Evolutionary conservation across 202 grass and related monocot genomes (phyloP).

Genomic region (Panicum virgatum): DNA sequence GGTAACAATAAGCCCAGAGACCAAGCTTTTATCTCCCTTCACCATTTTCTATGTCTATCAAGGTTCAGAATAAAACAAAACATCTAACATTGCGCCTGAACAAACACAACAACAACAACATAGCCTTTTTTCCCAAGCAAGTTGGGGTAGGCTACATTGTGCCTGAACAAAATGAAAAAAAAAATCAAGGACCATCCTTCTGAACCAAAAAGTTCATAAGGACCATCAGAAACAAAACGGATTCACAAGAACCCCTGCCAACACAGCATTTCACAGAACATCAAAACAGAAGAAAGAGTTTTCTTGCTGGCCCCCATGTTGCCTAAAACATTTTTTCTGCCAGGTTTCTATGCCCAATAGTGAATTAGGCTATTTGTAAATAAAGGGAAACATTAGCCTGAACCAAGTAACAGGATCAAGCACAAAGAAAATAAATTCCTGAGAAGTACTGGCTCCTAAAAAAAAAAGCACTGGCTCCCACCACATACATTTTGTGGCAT

Average conservation of each 20-base stretch:
- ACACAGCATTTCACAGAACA: background rate
- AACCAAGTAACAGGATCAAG: too few species aligned
- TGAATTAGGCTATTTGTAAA: background rate
- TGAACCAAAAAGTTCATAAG: background rate
- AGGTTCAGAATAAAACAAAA: background rate
- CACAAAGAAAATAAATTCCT: too few species aligned
- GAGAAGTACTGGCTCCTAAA: too few species aligned
- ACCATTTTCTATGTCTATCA: background rate
- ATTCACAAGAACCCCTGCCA: slow-evolving; percentile 1
- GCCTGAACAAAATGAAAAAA: too few species aligned
- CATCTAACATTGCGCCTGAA: background rate
- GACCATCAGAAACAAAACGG: background rate
- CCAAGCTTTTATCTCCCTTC: background rate
- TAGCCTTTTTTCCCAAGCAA: too few species aligned
- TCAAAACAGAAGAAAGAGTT: background rate
- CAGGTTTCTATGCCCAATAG: background rate
- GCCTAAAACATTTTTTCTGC: background rate
- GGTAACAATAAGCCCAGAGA: background rate
- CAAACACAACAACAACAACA: too few species aligned
- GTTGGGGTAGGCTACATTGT: too few species aligned
- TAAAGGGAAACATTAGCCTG: background rate
- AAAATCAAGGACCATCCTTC: background rate
- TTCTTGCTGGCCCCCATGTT: background rate
- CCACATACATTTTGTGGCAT: too few species aligned
- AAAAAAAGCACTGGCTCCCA: too few species aligned